A percentile compares a stretch with the other conserved stretches of the same genome.
These are phyloP conservation scores for Discostella stelligeroides DNA, from an alignment of 108 stramenopile genomes.

Conservation along the genomic window DNA sequence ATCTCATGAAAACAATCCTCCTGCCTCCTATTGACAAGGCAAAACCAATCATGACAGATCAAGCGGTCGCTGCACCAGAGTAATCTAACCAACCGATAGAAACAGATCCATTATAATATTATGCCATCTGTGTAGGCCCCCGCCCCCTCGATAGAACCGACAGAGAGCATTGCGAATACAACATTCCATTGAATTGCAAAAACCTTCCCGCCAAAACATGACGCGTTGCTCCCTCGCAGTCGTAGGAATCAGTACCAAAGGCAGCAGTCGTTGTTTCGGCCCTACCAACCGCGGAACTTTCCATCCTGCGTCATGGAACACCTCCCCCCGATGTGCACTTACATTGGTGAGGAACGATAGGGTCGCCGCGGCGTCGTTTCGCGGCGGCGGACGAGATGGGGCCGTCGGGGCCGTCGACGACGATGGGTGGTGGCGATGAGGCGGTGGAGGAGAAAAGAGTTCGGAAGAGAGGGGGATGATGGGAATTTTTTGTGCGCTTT, in stretches of 20 bases:
- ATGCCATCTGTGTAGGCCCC: too few relatives aligned
- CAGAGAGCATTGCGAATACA: too few relatives aligned
- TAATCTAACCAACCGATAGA: too few relatives aligned
- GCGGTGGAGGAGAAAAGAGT: constrained; percentile 6
- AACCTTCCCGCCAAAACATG: constrained; percentile 9
- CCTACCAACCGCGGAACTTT: neutral
- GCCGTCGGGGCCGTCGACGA: constrained; percentile 12
- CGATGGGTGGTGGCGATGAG: neutral
- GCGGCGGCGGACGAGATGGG: constrained; percentile 1
- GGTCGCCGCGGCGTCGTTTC: constrained; percentile 6
- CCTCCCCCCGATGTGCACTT: constrained; percentile 13
- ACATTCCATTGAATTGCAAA: too few relatives aligned
- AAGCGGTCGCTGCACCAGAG: too few relatives aligned
- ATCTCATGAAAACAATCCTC: too few relatives aligned
- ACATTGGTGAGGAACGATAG: constrained; percentile 14
- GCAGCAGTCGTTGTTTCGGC: neutral
- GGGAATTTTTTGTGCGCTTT: neutral
- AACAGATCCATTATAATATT: too few relatives aligned
- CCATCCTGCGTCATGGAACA: constrained; percentile 8
- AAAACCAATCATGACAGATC: too few relatives aligned
- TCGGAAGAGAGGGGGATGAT: neutral
- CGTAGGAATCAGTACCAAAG: constrained; percentile 9
- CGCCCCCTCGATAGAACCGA: neutral
- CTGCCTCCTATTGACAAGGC: too few relatives aligned
- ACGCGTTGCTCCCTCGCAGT: neutral